Base-by-base conservation (phyloP, 768 basidiomycete genomes). In the Kwoniella mangroviensis region DNA sequence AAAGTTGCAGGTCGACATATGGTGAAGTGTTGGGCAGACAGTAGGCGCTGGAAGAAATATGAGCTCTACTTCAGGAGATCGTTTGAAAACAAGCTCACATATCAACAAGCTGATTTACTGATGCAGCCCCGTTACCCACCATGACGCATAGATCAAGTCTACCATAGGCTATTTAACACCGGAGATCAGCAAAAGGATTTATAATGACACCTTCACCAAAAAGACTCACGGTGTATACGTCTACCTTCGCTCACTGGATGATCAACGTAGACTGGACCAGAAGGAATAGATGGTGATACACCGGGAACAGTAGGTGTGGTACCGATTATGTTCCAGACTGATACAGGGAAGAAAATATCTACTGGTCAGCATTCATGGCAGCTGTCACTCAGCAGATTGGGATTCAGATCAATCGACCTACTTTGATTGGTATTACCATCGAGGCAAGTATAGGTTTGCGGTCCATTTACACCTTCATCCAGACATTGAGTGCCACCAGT, bases 391-490 rank as follows among this genome's bases (percentile, higher is more conserved):
- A 34, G 34, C 34, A 34, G 0, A 5, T 34, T 34, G 6, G 6
- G 6, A 34, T 0, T 6, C 9, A 34, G 34, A 34, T 34, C 34
- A 34, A 75, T 2, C 41, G 4, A 73, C 75, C 22, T 51, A 77
- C 75, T 56, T 62, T 83, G 82, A 63, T 83, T 81, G 65, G 74
- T 79, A 71, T 78, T 81, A 22, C 73, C 71, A 28, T 76, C 73
- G 12, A 75, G 76, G 63, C 82, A 83, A 65, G 79, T 74, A 67
- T 78, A 80, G 2, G 79, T 80, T 69, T 82, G 79, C 6, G 70
- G 64, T n/a, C 68, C 70, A 22, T 58, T 19, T 45, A 42, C 5
- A 21, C 72, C 71, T 56, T 72, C 59, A 66, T 74, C 73, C 9
- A 75, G 59, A 59, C 79, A 80, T 63, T 75, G 75, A 62, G 67